Evolutionary conservation across 2,329 filamentous ascomycete species (phyloP), one percentile per base, ranked within the genome.

Genomic region (Colletotrichum abscissum): DNA sequence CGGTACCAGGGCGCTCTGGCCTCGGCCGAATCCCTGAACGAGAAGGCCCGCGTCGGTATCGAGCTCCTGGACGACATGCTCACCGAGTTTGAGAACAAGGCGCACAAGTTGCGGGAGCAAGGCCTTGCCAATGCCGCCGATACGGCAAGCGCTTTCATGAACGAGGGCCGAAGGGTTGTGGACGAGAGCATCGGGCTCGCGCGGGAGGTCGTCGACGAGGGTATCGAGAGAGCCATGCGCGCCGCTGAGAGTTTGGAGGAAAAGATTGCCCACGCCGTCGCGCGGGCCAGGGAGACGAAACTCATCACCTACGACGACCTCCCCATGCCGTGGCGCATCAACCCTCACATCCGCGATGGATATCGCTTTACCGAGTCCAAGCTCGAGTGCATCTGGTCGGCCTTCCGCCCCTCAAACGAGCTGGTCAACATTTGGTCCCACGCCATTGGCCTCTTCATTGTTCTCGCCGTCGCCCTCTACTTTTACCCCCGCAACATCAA

Each of bases 401-500:
- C 94, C 75, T 95, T 98, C 79, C 89, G 91, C 75, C 86, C 97
- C 72, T 97, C 94, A 76, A 99, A 99, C 83, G 97, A 99, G 84
- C 90, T 93, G 54, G 92, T 98, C 86, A 99, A 99, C 84, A 99
- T 99, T 80, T 99, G 97, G 97, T 96, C 95, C 2, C 97, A 99
- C 81, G 91, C 93, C 14, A 89, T 99, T 35, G 97, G 97, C 22
- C 88, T 98, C n/a, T 80, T 98, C 38, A 87, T 98, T 75, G 94
- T 99, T 59, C 88, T 98, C 49, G 88, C 95, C 14, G 89, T 98
- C 56, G 97, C 97, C 69, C 96, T 99, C 77, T 98, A 98, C 86
- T 97, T 98, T 82, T 99, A 99, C 82, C 97, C 97, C 0, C 91
- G 92, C 63, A 95, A 94, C 76, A 88, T 91, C 79, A 96, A 97